Evolutionary conservation across 2,329 filamentous ascomycete species (phyloP).

Genomic region (Trichoderma harzianum): DNA sequence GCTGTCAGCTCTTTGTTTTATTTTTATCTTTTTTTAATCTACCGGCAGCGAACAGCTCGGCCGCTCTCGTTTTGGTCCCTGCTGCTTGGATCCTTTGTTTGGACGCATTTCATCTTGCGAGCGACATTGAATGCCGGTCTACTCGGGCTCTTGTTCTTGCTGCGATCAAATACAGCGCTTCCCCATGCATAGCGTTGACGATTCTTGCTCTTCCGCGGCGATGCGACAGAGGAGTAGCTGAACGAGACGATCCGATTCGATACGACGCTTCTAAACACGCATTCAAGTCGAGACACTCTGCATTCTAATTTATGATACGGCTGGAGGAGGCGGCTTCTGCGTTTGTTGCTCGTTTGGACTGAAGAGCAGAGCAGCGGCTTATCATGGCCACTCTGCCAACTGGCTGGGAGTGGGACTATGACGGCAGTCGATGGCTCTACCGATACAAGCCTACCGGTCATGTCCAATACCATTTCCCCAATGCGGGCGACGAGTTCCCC

Average conservation of each 20-base stretch:
- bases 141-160: neutral
- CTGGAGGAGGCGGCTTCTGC: neutral
- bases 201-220: neutral
- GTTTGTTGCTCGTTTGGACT: neutral
- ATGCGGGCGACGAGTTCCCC: slow-evolving; percentile 56
- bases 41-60: neutral
- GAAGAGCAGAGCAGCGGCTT: neutral
- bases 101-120: neutral
- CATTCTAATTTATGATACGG: neutral
- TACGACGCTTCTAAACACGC: neutral
- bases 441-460: slow-evolving; percentile 52
- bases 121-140: neutral
- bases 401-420: slow-evolving; percentile 58
- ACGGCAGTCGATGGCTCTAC: slow-evolving; percentile 57
- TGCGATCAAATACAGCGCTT: neutral
- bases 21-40: neutral
- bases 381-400: slow-evolving; percentile 41
- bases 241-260: slow-evolving; percentile 3
- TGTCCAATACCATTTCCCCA: slow-evolving; percentile 55
- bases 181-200: neutral
- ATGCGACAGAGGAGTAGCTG: slow-evolving; percentile 15
- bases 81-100: neutral
- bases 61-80: neutral
- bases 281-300: neutral
- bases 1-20: slow-evolving; percentile 5